Evolutionary conservation across 208 protist genomes (phyloP).

Genomic region (Leptomonas pyrrhocoris): DNA sequence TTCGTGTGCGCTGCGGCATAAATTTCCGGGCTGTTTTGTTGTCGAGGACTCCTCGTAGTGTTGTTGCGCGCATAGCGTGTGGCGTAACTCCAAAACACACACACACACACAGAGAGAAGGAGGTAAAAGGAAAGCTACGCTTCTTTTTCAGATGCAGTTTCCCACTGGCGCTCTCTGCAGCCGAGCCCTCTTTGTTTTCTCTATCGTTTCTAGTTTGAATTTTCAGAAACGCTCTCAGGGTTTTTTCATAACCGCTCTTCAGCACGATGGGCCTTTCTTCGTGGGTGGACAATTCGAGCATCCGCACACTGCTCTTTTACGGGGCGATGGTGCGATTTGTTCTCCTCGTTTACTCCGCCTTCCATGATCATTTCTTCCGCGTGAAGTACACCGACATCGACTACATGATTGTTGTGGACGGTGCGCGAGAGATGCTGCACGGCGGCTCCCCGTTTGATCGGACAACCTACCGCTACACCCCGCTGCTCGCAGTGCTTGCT

Average conservation of each 20-base stretch:
- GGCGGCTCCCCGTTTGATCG: slow-evolving; percentile 91
- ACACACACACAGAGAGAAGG: too few species aligned
- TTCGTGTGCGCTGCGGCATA: too few species aligned
- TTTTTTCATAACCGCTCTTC: not conserved
- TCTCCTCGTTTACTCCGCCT: slow-evolving; percentile 78
- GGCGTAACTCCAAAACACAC: too few species aligned
- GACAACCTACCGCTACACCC: slow-evolving; percentile 96
- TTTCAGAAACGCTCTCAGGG: not conserved
- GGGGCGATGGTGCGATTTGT: slow-evolving; percentile 61
- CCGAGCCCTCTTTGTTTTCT: too few species aligned
- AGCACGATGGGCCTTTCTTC: slow-evolving; percentile 11
- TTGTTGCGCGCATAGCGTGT: too few species aligned
- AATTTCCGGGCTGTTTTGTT: too few species aligned
- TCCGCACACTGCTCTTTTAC: slow-evolving; percentile 43
- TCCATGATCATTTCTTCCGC: slow-evolving; percentile 78
- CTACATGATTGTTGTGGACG: slow-evolving; percentile 96
- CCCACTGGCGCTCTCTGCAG: too few species aligned
- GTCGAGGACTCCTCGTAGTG: too few species aligned
- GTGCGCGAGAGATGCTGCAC: slow-evolving; percentile 76
- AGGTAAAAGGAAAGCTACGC: too few species aligned
- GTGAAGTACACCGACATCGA: slow-evolving; percentile 98
- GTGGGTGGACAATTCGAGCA: slow-evolving; percentile 30
- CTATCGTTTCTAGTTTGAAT: too few species aligned
- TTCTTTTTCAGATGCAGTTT: too few species aligned
- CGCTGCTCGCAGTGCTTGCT: slow-evolving; percentile 86